Conservation (phyloP, 2,329 filamentous ascomycete genomes). For the Biscogniauxia mediterranea region DNA sequence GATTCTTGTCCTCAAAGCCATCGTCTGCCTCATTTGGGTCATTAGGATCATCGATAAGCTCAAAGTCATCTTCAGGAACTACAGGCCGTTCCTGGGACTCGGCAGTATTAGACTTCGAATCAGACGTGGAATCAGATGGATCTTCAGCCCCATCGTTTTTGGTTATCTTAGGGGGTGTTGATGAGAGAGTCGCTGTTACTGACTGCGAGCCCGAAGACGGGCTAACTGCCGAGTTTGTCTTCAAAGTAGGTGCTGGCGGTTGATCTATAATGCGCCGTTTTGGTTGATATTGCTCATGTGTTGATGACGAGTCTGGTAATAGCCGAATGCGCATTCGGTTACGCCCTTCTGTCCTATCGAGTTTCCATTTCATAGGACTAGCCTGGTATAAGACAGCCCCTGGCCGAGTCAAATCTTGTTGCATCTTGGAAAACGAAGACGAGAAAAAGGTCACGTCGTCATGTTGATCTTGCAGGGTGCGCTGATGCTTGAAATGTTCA, state of each 20-base stretch:
- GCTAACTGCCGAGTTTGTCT: constrained; percentile 26
- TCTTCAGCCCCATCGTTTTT: constrained; percentile 20
- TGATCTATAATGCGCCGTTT: constrained; percentile 65
- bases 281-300: constrained; percentile 75
- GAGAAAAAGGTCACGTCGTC: constrained; percentile 80
- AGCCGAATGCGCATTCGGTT: constrained; percentile 92
- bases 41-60: constrained; percentile 91
- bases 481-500: constrained; percentile 88
- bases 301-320: constrained; percentile 70
- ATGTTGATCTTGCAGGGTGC: constrained; percentile 86
- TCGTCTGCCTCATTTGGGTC: constrained; percentile 72
- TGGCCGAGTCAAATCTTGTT: constrained; percentile 73
- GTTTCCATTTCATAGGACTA: constrained; percentile 73
- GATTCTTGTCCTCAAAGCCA: constrained; percentile 93
- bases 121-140: constrained; percentile 17
- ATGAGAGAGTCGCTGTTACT: constrained; percentile 18
- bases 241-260: constrained; percentile 35
- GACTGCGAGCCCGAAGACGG: constrained; percentile 14
- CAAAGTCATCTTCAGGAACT: constrained; percentile 83
- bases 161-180: constrained; percentile 19
- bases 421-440: constrained; percentile 74
- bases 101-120: constrained; percentile 24
- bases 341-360: constrained; percentile 92
- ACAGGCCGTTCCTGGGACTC: constrained; percentile 29
- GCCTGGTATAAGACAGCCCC: constrained; percentile 75